phyloP scores from a whole-genome alignment of 371 early-diverging fungal species.

The Choanephora cucurbitarum region DNA sequence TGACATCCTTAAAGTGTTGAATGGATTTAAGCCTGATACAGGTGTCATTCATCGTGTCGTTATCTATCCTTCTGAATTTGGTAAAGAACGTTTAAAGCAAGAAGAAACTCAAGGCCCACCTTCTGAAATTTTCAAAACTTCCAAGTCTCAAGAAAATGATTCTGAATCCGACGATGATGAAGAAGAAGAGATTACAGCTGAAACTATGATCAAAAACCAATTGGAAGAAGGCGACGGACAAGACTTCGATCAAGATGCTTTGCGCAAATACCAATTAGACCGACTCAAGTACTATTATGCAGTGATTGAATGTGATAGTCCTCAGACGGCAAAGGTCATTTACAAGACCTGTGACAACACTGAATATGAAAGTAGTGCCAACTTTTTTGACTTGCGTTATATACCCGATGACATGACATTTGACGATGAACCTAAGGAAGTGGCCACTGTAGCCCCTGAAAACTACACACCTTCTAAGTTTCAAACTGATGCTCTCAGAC shows the following conservation, averaged over 20 bases:
- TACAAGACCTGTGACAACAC: slow-evolving; percentile 89
- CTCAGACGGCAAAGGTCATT: slow-evolving; percentile 82
- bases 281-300: slow-evolving; percentile 94
- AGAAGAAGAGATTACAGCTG: slow-evolving; percentile 56
- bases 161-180: slow-evolving; percentile 38
- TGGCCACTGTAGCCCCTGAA: slow-evolving; percentile 72
- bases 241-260: slow-evolving; percentile 83
- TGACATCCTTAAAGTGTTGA: slow-evolving; percentile 89
- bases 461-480: slow-evolving; percentile 82
- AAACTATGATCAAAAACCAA: slow-evolving; percentile 52
- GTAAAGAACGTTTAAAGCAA: slow-evolving; percentile 82
- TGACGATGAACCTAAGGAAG: slow-evolving; percentile 73
- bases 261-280: slow-evolving; percentile 94
- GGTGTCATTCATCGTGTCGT: slow-evolving; percentile 77
- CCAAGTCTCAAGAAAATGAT: slow-evolving; percentile 22
- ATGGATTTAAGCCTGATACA: slow-evolving; percentile 79
- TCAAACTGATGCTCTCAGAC: slow-evolving; percentile 87
- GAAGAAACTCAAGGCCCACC: slow-evolving; percentile 86
- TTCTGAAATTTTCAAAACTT: slow-evolving; percentile 65
- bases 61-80: slow-evolving; percentile 96
- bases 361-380: slow-evolving; percentile 93
- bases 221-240: slow-evolving; percentile 60
- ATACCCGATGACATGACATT: slow-evolving; percentile 93
- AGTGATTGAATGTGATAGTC: slow-evolving; percentile 90
- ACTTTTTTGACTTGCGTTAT: slow-evolving; percentile 96